Base-by-base conservation (phyloP, 345 rosid species). In the Gossypium ekmanianum region DNA sequence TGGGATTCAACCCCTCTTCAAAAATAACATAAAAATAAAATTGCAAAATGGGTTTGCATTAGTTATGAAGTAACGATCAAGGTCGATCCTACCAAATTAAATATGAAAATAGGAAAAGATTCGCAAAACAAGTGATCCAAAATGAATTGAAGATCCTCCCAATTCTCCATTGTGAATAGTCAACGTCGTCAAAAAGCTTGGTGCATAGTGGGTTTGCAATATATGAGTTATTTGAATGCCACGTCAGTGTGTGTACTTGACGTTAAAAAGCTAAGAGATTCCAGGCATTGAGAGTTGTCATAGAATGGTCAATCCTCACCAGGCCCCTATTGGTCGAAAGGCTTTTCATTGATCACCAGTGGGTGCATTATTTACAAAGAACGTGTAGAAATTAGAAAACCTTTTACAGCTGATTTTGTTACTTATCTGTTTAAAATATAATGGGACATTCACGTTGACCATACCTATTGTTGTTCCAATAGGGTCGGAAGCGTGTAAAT, bases 171-270 rank as follows among this genome's bases (percentile, higher is more conserved):
- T 24, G 39, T 48, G 71, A 67, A 67, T 67, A 7, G 71, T 47
- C 56, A 48, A 68, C 41, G 48, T 68, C n/a, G 14, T 47, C n/a
- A 9, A 20, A 45, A 68, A 50, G 57, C 72, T 68, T 68, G 72
- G 43, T 50, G 24, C 7, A n/a, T 18, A 50, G 14, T 16, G 58
- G 58, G 29, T 26, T 24, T 26, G 22, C 72, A 24, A 16, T 24
- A 3, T 24, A 68, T 9, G 72, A 24, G 44, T 16, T 50, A 68
- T 68, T 68, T 68, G 26, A 3, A 48, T 24, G 72, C 72, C 72
- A 48, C 58, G 72, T 26, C 48, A 26, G 58, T 50, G 26, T 41
- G 50, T 64, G 43, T 48, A 24, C 58, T 14, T 16, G 44, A 14
- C 41, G 17, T 18, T 9, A 11, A 22, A 12, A 14, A 16, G 71